Base-by-base conservation (phyloP, 2,329 filamentous ascomycete genomes). In the Colletotrichum higginsianum region DNA sequence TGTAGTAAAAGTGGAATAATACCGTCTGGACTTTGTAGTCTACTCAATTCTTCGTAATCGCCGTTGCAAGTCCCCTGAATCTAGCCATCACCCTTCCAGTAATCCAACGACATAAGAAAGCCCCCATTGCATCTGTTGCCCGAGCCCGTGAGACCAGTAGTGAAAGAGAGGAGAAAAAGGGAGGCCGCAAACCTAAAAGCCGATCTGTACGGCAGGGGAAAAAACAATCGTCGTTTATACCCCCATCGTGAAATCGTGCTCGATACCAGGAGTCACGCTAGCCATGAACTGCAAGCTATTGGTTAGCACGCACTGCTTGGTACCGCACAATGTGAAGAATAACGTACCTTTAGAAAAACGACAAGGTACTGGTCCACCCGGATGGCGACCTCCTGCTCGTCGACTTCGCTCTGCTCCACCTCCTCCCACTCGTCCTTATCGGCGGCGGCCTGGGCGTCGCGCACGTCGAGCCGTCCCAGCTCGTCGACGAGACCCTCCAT, bases 231-330 rank as follows among this genome's bases (percentile, higher is more conserved):
- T 26, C 44, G 46, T 53, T 86, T 86, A 98, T 49, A 98, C 92
- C 7, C 94, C 94, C 95, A 98, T 98, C 0, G 96, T 98, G 81
- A 97, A 98, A 81, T 98, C 96, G 82, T 98, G 94, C 84, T 98
- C 96, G 82, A 99, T 98, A 58, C 95, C 95, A 7, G 96, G 96
- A 18, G 96, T 98, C 55, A 99, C 96, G 77, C 92, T 96, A 44
- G 92, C 91, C 86, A 94, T 94, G 82, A 94, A 94, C 88, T 89
- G 66, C 40, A 5, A 30, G 9, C 23, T 15, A 73, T 83, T 75
- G 81, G 80, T 38, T 38, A 38, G 35, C 35, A 38, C 35, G 9
- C 35, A 3, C 35, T 38, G 35, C 35, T 38, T 38, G 9, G 9
- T 0, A 38, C 9, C 35, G 8, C 30, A 35, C 35, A 63, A 74